These are phyloP conservation scores for Excoecaria cochinchinensis DNA, from an alignment of 345 rosid genomes.

Conservation along the genomic window DNA sequence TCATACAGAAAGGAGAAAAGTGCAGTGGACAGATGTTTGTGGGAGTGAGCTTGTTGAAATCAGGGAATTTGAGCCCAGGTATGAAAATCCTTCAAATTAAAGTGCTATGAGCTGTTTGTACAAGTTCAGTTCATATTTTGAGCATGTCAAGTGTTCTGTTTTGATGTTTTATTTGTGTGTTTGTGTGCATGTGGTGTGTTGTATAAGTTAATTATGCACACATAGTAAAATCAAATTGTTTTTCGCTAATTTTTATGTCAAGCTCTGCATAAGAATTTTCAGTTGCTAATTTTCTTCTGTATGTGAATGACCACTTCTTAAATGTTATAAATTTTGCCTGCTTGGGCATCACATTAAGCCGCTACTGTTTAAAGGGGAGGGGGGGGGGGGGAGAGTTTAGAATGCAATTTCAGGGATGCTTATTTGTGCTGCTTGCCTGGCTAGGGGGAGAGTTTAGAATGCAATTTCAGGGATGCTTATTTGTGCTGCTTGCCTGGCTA, in stretches of 20 bases:
- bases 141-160: background rate
- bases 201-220: background rate
- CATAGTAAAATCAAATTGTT: background rate
- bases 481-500: background rate
- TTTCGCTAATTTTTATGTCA: background rate
- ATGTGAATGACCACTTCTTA: background rate
- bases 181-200: constrained; percentile 4
- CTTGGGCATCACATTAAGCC: background rate
- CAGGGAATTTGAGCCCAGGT: constrained; percentile 98
- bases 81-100: constrained; percentile 20
- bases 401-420: background rate
- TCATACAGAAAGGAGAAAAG: constrained; percentile 63
- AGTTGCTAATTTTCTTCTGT: background rate
- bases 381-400: too few relatives aligned
- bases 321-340: too few relatives aligned
- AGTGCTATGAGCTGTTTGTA: background rate
- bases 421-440: background rate
- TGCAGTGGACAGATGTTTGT: constrained; percentile 93
- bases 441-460: background rate
- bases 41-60: constrained; percentile 87
- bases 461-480: too few relatives aligned
- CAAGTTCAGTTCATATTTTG: constrained; percentile 1
- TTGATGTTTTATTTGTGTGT: constrained; percentile 6
- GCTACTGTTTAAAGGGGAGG: background rate
- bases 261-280: constrained; percentile 9